phyloP scores from a whole-genome alignment of 2,329 filamentous ascomycete genomes.

The Trichoderma brevicompactum region DNA sequence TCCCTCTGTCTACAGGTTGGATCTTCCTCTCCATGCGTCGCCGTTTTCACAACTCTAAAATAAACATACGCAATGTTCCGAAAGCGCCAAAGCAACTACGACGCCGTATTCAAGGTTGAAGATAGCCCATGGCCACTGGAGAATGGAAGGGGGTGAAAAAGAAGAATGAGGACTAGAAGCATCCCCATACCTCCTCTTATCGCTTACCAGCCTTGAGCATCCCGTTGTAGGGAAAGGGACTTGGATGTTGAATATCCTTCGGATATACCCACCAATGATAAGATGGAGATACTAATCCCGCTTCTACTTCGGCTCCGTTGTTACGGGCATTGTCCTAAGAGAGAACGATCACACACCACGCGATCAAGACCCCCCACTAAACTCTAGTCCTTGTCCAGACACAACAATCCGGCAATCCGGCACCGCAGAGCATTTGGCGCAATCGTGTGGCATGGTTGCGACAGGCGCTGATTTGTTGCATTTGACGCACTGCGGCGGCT shows the following conservation, averaged over 20 bases:
- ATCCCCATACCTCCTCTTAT: background rate
- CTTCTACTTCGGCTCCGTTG: background rate
- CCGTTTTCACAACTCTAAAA: conserved; percentile 7
- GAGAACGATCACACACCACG: background rate
- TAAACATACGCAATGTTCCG: conserved; percentile 16
- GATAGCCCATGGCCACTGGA: background rate
- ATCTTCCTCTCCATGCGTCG: background rate
- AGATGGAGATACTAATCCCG: background rate
- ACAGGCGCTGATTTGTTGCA: conserved; percentile 13
- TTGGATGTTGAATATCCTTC: background rate
- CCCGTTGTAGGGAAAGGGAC: background rate
- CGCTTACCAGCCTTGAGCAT: background rate
- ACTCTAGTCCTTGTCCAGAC: background rate
- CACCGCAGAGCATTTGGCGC: conserved; percentile 13
- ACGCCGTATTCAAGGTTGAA: background rate
- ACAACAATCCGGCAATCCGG: conserved; percentile 7
- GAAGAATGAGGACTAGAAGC: background rate
- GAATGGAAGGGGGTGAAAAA: background rate
- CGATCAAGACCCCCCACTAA: background rate
- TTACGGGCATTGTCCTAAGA: background rate
- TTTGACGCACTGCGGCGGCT: background rate
- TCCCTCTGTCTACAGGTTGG: background rate
- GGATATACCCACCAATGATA: background rate
- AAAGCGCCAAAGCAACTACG: background rate
- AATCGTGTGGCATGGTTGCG: conserved; percentile 8